Conservation (phyloP, 495 filamentous ascomycete species). For the Neurospora discreta region DNA sequence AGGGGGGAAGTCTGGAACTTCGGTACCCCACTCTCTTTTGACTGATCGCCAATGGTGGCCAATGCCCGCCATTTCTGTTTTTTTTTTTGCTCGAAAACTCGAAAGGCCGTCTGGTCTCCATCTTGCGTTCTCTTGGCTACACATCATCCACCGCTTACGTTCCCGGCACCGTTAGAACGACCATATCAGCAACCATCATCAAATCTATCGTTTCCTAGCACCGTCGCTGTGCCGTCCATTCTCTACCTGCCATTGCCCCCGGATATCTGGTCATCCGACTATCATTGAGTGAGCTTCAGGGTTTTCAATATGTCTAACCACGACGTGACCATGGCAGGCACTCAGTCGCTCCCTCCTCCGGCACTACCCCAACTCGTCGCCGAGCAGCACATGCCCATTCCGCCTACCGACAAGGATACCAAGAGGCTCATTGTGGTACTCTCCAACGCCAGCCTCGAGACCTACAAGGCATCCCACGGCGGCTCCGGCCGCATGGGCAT, state of each 20-base stretch:
- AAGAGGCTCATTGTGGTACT: conserved; percentile 90
- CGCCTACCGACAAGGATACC: conserved; percentile 74
- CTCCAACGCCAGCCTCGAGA: conserved; percentile 93
- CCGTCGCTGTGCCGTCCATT: not conserved
- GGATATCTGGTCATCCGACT: not conserved
- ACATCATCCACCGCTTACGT: not conserved
- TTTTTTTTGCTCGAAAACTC: not conserved
- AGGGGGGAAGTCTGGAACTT: not conserved
- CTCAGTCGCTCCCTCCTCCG: conserved; percentile 89
- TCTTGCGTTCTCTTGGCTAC: not conserved
- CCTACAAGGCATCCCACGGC: conserved; percentile 75
- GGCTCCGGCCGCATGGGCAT: conserved; percentile 50
- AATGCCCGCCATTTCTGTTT: not conserved
- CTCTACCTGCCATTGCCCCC: not conserved
- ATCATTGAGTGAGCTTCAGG: not conserved
- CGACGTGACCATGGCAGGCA: conserved; percentile 34
- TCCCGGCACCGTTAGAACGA: not conserved
- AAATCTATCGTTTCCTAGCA: not conserved
- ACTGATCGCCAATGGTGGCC: not conserved
- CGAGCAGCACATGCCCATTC: conserved; percentile 80
- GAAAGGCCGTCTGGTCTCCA: not conserved
- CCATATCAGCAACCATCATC: not conserved
- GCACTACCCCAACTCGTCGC: conserved; percentile 82
- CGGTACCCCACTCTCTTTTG: not conserved
- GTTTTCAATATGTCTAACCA: conserved; percentile 13